Base-by-base conservation (phyloP, 2,329 filamentous ascomycete species). In the Colletotrichum noveboracense region DNA sequence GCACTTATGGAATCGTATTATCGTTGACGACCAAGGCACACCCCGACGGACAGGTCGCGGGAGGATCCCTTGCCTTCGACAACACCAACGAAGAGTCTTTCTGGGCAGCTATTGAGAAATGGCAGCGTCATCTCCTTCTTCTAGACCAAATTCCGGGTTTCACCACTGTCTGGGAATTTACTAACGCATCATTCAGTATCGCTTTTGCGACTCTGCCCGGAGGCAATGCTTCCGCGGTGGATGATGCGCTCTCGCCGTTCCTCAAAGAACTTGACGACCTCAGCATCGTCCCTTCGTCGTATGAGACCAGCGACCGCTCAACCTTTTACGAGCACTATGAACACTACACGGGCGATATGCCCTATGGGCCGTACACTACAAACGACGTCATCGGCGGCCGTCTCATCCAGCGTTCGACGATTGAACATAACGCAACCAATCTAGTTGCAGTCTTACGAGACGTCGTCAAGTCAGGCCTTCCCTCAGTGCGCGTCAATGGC, bases 1-100 rank as follows among this genome's bases (percentile, higher is more conserved):
- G 89, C 3, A 90, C 84, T 3, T 92, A 87, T 75, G 90, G 84
- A 2, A 83, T 91, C 2, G 87, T 91, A 6, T 79, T 86, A 14
- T 48, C n/a, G 2, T 30, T 66, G 1, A 66, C 64, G 16, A 66
- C 64, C 18, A 66, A 55, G 26, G 21, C 30, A 13, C 12, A 21
- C 56, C 14, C 18, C 16, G 34, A 62, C 12, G 55, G 43, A 32
- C 55, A 0, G 84, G 87, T 6, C 83, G 85, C 2, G 88, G 86
- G 3, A 43, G 34, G 2, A 86, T 83, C 7, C 78, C 91, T 69
- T 6, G 82, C 81, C 12, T 66, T 30, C 26, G 38, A 66, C 32
- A 56, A 48, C 38, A 26, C 16, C 34, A 34, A 28, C 38, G 76
- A 85, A n/a, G 89, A 89, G 34, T 56, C 52, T 14, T 56, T 24